Base-by-base conservation (phyloP, 345 rosid genomes). In the Euphorbia pulcherrima region DNA sequence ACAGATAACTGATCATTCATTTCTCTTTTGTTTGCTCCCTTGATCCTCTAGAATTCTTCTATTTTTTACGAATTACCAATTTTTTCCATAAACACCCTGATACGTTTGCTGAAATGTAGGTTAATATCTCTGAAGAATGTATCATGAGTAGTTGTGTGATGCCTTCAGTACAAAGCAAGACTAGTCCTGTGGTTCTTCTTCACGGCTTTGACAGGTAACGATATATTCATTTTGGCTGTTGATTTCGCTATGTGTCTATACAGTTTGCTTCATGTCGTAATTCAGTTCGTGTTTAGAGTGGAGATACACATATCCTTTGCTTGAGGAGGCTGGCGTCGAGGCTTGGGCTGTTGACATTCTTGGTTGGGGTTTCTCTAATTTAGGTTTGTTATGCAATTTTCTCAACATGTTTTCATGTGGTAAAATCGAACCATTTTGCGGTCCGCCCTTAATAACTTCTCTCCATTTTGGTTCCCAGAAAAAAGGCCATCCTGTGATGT, bases 331-430 rank as follows among this genome's bases (percentile, higher is more conserved):
- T 27, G 92, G 91, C 67, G 70, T 89, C 35, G 96, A 90, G 82
- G 72, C 97, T 48, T 94, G 99, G 96, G 96, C 92, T 60, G 64
- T 90, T 51, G 97, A 94, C 74, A 80, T 91, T 75, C 96, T 94
- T 72, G 97, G 95, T 62, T 94, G 96, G 97, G 99, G 99, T 35
- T 94, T 89, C 86, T 88, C 90, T 74, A 89, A 88, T 86, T 81
- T 94, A 82, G 92, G 98, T 88, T 33, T 33, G 80, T 57, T 40
- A 14, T 72, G 18, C 28, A 9, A 13, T 59, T n/a, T n/a, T 48
- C 44, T 53, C 28, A 48, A 13, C 51, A 46, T 24, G 35, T 13
- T 55, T 11, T 26, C 8, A 2, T 17, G n/a, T 17, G 5, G 21
- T 17, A 37, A n/a, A 48, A 21, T 52, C 28, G 44, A 47, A 10